phyloP scores from a whole-genome alignment of 2,329 filamentous ascomycete genomes.

The Ophiosphaerella narmari region DNA sequence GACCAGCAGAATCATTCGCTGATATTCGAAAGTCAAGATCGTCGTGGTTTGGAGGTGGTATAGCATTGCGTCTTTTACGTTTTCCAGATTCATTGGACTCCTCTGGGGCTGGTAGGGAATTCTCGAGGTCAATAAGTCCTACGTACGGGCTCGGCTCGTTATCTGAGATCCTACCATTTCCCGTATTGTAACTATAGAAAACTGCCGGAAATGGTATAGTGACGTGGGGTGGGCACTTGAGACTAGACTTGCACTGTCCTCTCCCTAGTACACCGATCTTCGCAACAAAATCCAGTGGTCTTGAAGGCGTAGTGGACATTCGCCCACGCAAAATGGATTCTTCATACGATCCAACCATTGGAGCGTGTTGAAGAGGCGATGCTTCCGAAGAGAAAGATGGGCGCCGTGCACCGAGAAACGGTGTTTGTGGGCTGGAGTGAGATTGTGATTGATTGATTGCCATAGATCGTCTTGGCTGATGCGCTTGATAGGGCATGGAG shows the following conservation, averaged over 20 bases:
- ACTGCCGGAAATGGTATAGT: constrained; percentile 90
- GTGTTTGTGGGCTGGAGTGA: constrained; percentile 50
- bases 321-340: constrained; percentile 92
- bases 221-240: constrained; percentile 88
- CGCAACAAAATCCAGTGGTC: constrained; percentile 88
- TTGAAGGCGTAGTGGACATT: constrained; percentile 96
- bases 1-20: constrained; percentile 17
- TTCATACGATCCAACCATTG: constrained; percentile 97
- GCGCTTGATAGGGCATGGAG: constrained; percentile 71
- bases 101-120: constrained; percentile 65
- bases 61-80: constrained; percentile 45
- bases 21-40: constrained; percentile 28
- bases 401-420: constrained; percentile 59
- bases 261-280: constrained; percentile 92
- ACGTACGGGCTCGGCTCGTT: constrained; percentile 97
- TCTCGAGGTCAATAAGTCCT: constrained; percentile 88
- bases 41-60: constrained; percentile 29
- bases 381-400: constrained; percentile 75
- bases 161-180: constrained; percentile 68
- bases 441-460: constrained; percentile 56
- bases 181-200: constrained; percentile 88
- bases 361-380: constrained; percentile 82
- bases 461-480: constrained; percentile 77
- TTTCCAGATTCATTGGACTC: constrained; percentile 48
- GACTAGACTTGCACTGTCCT: constrained; percentile 82